phyloP scores from a whole-genome alignment of 306 rosid species.

The Hippophae tibetana region DNA sequence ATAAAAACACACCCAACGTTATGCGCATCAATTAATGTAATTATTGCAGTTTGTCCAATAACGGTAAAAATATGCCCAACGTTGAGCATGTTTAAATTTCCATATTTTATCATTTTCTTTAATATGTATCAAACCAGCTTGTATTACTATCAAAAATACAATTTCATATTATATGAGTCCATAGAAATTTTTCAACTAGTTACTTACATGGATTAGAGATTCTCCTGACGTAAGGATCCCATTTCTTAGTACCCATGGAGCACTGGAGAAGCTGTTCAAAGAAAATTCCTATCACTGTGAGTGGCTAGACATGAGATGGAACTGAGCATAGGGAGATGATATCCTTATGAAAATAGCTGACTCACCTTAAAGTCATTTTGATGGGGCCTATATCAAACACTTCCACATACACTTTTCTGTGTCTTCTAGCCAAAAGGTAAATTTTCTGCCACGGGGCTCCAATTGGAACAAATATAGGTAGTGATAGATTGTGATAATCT shows the following conservation, averaged over 20 bases:
- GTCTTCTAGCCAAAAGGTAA: constrained; percentile 75
- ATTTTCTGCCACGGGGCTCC: constrained; percentile 99
- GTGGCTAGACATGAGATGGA: constrained; percentile 16
- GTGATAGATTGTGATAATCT: constrained; percentile 23
- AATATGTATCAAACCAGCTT: too few species aligned
- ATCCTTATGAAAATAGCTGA: constrained; percentile 5
- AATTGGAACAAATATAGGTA: constrained; percentile 72
- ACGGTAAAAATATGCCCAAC: too few species aligned
- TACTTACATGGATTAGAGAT: constrained; percentile 72
- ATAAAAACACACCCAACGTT: too few species aligned
- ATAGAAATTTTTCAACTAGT: too few species aligned
- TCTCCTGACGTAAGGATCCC: constrained; percentile 63
- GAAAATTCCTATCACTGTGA: constrained; percentile 21
- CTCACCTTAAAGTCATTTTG: constrained; percentile 72
- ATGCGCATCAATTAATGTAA: too few species aligned
- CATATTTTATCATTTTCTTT: too few species aligned
- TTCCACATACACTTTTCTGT: constrained; percentile 79
- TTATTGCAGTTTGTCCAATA: too few species aligned
- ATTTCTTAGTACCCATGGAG: constrained; percentile 81
- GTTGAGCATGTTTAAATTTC: too few species aligned
- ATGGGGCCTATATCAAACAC: constrained; percentile 75
- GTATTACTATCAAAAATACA: too few species aligned
- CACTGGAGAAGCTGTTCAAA: constrained; percentile 76
- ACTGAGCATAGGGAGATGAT: constrained; percentile 6
- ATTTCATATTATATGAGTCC: too few species aligned